These are phyloP conservation scores for Xylaria sp. DNA, from an alignment of 2,329 filamentous ascomycete genomes.

Conservation along the genomic window DNA sequence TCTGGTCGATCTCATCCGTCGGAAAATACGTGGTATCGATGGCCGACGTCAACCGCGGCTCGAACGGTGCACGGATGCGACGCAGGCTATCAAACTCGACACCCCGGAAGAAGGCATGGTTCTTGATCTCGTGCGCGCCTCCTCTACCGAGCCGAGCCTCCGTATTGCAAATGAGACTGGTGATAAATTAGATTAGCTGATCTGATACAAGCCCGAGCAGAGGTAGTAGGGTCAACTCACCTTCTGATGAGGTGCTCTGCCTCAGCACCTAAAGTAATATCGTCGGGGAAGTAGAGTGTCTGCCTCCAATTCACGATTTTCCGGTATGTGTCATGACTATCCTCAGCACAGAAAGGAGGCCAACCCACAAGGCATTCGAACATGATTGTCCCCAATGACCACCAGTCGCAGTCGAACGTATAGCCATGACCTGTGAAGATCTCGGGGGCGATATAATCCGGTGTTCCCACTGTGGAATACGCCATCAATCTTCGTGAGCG, in stretches of 20 bases:
- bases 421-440: constrained; percentile 98
- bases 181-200: constrained; percentile 25
- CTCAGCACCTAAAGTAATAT: constrained; percentile 87
- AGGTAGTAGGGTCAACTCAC: constrained; percentile 60
- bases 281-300: constrained; percentile 94
- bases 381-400: constrained; percentile 99
- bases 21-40: constrained; percentile 99
- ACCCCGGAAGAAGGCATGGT: constrained; percentile 94
- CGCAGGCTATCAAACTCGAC: constrained; percentile 95
- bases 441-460: constrained; percentile 98
- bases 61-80: constrained; percentile 93
- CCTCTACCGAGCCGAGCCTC: constrained; percentile 89
- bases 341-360: constrained; percentile 98
- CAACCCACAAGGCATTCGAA: constrained; percentile 98
- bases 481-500: constrained; percentile 95
- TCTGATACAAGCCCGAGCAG: neutral
- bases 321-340: constrained; percentile 96
- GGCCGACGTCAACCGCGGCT: constrained; percentile 90
- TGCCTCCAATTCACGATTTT: constrained; percentile 99
- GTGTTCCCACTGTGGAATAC: constrained; percentile 97
- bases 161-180: constrained; percentile 90
- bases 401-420: constrained; percentile 98
- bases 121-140: constrained; percentile 91
- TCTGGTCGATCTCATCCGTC: constrained; percentile 97
- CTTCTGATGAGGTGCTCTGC: constrained; percentile 92